Conservation (phyloP, 805 yeast species). For the Saccharomyces paradoxus region DNA sequence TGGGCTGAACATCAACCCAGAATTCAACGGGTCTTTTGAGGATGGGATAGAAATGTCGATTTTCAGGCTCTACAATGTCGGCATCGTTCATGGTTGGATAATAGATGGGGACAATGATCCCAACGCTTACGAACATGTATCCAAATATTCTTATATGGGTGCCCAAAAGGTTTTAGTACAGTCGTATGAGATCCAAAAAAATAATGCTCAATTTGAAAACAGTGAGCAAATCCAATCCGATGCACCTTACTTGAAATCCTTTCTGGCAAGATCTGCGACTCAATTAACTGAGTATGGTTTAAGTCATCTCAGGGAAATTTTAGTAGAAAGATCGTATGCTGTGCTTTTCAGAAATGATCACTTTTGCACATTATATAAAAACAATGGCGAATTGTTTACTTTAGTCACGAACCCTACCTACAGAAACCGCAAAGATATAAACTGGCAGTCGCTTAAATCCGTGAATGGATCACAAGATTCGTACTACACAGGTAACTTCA, state of each 20-base stretch:
- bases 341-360: conserved; percentile 88
- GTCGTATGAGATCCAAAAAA: conserved; percentile 32
- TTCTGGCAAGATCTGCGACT: conserved; percentile 55
- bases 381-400: conserved; percentile 44
- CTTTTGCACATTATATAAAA: conserved; percentile 61
- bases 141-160: conserved; percentile 46
- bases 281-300: conserved; percentile 73
- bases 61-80: conserved; percentile 51
- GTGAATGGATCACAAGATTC: conserved; percentile 62
- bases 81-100: conserved; percentile 80
- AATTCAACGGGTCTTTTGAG: conserved; percentile 53
- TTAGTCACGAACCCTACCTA: conserved; percentile 73
- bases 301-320: conserved; percentile 34
- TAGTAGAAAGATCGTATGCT: conserved; percentile 48
- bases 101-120: conserved; percentile 36
- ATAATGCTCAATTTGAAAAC: conserved; percentile 18
- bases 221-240: conserved; percentile 28
- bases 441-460: conserved; percentile 75
- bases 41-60: conserved; percentile 46
- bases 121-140: conserved; percentile 31
- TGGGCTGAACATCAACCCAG: conserved; percentile 68
- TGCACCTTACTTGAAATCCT: conserved; percentile 34
- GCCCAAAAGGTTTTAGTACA: conserved; percentile 51
- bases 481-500: conserved; percentile 60
- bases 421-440: conserved; percentile 38